A percentile compares a stretch with the other conserved stretches of the same genome.
Evolutionary conservation across 2,329 filamentous ascomycete species (phyloP).

Genomic region (Monilinia polystroma): DNA sequence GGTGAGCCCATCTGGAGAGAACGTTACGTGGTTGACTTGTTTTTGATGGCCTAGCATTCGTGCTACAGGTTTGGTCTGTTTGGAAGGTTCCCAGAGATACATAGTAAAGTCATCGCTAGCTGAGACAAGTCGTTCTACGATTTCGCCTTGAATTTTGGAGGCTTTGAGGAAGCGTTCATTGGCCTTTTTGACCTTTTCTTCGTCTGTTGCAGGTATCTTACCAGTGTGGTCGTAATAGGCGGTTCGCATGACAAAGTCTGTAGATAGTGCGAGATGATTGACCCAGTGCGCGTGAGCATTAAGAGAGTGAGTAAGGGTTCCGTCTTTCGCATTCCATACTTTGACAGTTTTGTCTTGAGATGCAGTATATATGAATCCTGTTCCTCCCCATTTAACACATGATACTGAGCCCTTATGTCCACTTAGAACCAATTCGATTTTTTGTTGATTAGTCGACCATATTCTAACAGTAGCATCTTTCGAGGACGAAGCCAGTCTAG

Average conservation of each 20-base stretch:
- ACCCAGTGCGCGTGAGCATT: constrained; percentile 89
- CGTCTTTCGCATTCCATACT: constrained; percentile 80
- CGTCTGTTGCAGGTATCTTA: constrained; percentile 64
- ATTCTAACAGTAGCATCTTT: constrained; percentile 87
- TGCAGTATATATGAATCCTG: constrained; percentile 75
- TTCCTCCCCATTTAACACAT: constrained; percentile 94
- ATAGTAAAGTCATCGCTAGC: constrained; percentile 96
- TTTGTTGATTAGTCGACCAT: constrained; percentile 78
- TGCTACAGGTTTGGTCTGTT: constrained; percentile 79
- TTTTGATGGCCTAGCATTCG: constrained; percentile 93
- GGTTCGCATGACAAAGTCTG: constrained; percentile 84
- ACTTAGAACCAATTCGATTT: constrained; percentile 76
- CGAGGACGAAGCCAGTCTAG: constrained; percentile 79
- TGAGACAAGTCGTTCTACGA: constrained; percentile 82
- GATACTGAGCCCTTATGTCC: constrained; percentile 88
- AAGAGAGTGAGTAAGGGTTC: constrained; percentile 76
- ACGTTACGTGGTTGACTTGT: constrained; percentile 92
- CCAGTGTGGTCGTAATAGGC: constrained; percentile 82
- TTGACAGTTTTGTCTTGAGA: constrained; percentile 93
- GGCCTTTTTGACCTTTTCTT: constrained; percentile 72
- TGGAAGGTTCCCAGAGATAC: constrained; percentile 86
- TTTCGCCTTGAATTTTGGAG: constrained; percentile 69
- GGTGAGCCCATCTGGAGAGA: constrained; percentile 83
- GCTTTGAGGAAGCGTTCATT: constrained; percentile 83
- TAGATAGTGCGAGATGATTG: constrained; percentile 91